A percentile compares a stretch with the other conserved stretches of the same genome.
Conservation (phyloP, 2,329 filamentous ascomycete genomes). For the Colletotrichum magnum region DNA sequence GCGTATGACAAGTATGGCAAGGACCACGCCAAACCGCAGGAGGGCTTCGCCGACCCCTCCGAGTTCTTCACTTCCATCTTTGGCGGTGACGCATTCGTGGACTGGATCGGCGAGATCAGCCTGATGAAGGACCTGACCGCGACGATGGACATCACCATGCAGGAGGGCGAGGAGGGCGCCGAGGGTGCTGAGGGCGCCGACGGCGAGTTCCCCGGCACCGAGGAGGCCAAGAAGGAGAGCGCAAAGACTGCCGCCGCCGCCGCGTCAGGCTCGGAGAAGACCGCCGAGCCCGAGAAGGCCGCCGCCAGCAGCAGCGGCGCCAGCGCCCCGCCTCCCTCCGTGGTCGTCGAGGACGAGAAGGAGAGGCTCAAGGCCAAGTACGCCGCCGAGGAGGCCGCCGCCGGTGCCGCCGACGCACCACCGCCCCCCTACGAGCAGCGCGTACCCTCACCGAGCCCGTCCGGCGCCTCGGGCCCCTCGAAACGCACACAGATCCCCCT, state of each 20-base stretch:
- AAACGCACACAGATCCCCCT: conserved; percentile 74
- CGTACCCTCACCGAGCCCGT: conserved; percentile 54
- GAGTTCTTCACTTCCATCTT: conserved; percentile 99
- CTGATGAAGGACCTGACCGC: conserved; percentile 98
- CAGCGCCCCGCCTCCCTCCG: conserved; percentile 50
- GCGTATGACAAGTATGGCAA: conserved; percentile 98
- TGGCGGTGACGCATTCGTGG: conserved; percentile 93
- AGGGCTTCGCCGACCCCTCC: conserved; percentile 94
- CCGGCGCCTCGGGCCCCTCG: conserved; percentile 55
- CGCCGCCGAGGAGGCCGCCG: conserved; percentile 38
- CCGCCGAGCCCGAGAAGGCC: conserved; percentile 46
- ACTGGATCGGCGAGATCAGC: conserved; percentile 98
- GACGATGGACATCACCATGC: conserved; percentile 98
- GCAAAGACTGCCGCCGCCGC: conserved; percentile 56
- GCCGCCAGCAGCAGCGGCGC: conserved; percentile 44
- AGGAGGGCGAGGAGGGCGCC: conserved; percentile 79
- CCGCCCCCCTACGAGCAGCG: conserved; percentile 51
- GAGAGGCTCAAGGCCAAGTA: conserved; percentile 35
- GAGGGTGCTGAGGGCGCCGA: conserved; percentile 65
- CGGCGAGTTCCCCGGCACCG: conserved; percentile 69
- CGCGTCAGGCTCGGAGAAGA: conserved; percentile 41
- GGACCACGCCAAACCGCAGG: conserved; percentile 89
- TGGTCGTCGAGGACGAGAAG: conserved; percentile 59
- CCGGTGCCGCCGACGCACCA: conserved; percentile 42
- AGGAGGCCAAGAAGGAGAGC: conserved; percentile 70